Conservation (phyloP, 1,139 yeast genomes). For the Suhomyces atakaporum region DNA sequence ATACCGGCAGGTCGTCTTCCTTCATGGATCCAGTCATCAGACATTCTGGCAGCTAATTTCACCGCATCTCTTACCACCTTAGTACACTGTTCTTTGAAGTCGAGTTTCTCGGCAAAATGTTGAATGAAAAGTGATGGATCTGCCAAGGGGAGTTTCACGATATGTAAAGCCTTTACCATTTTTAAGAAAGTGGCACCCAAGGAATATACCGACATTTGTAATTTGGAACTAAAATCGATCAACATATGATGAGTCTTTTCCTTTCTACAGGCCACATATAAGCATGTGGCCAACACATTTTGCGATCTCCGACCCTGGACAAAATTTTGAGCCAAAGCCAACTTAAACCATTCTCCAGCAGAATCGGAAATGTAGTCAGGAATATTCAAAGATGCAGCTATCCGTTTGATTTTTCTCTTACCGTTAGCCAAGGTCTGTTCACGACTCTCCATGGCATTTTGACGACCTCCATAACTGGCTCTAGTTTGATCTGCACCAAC, state of each 20-base stretch:
- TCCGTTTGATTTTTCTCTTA: slow-evolving; percentile 68
- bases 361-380: slow-evolving; percentile 85
- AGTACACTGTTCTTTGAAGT: slow-evolving; percentile 69
- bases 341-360: slow-evolving; percentile 84
- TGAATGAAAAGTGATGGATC: slow-evolving; percentile 94
- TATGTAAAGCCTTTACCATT: slow-evolving; percentile 79
- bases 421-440: slow-evolving; percentile 89
- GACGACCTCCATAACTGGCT: slow-evolving; percentile 65
- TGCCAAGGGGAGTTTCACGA: slow-evolving; percentile 76
- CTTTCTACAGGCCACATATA: slow-evolving; percentile 90
- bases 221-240: slow-evolving; percentile 86
- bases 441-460: slow-evolving; percentile 77
- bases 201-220: slow-evolving; percentile 89
- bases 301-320: slow-evolving; percentile 96
- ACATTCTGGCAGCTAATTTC: slow-evolving; percentile 84
- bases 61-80: slow-evolving; percentile 87
- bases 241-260: slow-evolving; percentile 92
- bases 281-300: slow-evolving; percentile 91
- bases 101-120: slow-evolving; percentile 86
- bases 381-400: slow-evolving; percentile 75
- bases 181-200: slow-evolving; percentile 94
- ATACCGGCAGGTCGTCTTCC: slow-evolving; percentile 98
- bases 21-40: slow-evolving; percentile 92
- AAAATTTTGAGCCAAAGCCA: slow-evolving; percentile 83
- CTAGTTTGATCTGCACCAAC: slow-evolving; percentile 85